Percentiles rank a stretch among this genome's conserved stretches.
phyloP scores from a whole-genome alignment of 2,329 filamentous ascomycete species.

The Saccharata proteae region DNA sequence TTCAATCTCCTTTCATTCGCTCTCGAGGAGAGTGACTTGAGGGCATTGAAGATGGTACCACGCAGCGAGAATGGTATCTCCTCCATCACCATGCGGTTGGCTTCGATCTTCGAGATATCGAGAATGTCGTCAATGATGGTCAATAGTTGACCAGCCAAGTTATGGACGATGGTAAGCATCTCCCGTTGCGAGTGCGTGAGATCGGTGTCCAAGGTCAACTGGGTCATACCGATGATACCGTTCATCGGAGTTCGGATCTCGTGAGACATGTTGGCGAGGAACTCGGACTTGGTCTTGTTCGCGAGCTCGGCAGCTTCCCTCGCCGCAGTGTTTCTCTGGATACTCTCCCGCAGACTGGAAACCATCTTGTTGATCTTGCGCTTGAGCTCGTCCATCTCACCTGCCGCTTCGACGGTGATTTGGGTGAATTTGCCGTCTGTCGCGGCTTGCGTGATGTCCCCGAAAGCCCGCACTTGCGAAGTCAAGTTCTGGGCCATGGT shows the following conservation, averaged over 20 bases:
- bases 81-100: constrained; percentile 95
- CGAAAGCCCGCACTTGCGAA: constrained; percentile 93
- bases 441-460: constrained; percentile 94
- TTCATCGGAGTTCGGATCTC: constrained; percentile 97
- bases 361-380: constrained; percentile 99
- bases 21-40: constrained; percentile 94
- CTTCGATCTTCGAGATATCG: constrained; percentile 70
- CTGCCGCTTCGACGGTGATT: constrained; percentile 90
- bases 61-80: constrained; percentile 92
- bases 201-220: constrained; percentile 86
- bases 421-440: constrained; percentile 97
- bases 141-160: constrained; percentile 85
- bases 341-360: constrained; percentile 85
- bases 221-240: constrained; percentile 96
- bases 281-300: constrained; percentile 97
- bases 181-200: constrained; percentile 91
- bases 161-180: constrained; percentile 97
- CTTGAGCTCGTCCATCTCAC: constrained; percentile 98
- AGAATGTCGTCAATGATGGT: constrained; percentile 85
- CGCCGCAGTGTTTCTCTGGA: constrained; percentile 90
- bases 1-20: constrained; percentile 93
- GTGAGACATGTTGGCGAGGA: constrained; percentile 97
- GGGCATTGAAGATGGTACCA: constrained; percentile 89
- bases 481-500: constrained; percentile 79
- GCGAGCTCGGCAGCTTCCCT: constrained; percentile 92